Conservation (phyloP, 306 rosid species). For the Cajanus cajan region DNA sequence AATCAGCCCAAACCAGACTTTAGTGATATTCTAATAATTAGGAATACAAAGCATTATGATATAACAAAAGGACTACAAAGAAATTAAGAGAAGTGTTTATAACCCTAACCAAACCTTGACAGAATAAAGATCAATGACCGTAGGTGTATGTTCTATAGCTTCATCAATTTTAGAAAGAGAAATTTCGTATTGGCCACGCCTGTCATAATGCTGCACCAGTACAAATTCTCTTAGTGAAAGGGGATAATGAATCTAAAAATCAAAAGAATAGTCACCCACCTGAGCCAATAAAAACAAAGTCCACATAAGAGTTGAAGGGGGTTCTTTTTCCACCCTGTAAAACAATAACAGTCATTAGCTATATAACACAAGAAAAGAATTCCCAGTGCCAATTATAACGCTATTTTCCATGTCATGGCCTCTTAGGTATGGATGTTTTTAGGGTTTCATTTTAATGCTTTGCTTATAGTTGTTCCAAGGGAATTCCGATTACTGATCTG, state of each 20-base stretch:
- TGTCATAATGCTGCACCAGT: conserved; percentile 89
- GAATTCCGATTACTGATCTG: not conserved
- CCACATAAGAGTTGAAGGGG: conserved; percentile 98
- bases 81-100: conserved; percentile 4
- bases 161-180: conserved; percentile 82
- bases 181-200: conserved; percentile 72
- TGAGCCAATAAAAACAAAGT: conserved; percentile 86
- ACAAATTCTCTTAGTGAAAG: conserved; percentile 16
- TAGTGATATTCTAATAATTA: not conserved
- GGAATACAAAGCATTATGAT: not conserved
- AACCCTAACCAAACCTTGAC: conserved; percentile 64
- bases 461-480: not conserved
- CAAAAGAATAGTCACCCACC: conserved; percentile 48
- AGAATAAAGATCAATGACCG: conserved; percentile 95
- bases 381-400: conserved; percentile 11
- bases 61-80: conserved; percentile 14
- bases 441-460: not conserved
- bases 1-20: conserved; percentile 1
- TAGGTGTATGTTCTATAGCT: conserved; percentile 91
- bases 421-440: not conserved
- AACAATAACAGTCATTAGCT: conserved; percentile 5
- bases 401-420: not conserved
- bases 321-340: conserved; percentile 75
- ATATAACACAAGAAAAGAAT: conserved; percentile 26
- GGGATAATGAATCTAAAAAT: not conserved